phyloP scores from a whole-genome alignment of 768 basidiomycete genomes.

The Tylopilus rubrobrunneus region DNA sequence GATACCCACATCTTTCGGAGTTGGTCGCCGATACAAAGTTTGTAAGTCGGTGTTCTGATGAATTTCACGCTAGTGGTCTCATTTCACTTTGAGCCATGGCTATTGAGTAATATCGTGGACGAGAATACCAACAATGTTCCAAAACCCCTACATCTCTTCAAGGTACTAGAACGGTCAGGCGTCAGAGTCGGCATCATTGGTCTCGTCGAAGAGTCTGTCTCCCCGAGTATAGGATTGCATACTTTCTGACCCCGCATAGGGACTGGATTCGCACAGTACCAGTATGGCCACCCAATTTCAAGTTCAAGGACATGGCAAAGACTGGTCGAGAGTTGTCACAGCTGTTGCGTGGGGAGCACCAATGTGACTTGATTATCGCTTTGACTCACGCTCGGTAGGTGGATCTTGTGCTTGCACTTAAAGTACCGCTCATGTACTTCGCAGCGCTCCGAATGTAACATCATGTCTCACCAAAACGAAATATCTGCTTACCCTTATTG shows the following conservation, averaged over 20 bases:
- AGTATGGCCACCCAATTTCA: constrained; percentile 80
- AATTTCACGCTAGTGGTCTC: neutral
- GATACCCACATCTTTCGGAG: constrained; percentile 63
- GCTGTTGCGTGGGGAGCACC: constrained; percentile 63
- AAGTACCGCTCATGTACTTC: constrained; percentile 3
- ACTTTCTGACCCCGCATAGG: constrained; percentile 34
- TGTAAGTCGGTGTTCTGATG: constrained; percentile 39
- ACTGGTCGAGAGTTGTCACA: constrained; percentile 70
- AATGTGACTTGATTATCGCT: constrained; percentile 80
- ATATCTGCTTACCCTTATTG: constrained; percentile 6
- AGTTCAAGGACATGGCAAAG: constrained; percentile 71
- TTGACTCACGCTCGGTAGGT: constrained; percentile 75
- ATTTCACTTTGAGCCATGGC: constrained; percentile 64
- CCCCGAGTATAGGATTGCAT: neutral
- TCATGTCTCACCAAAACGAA: neutral
- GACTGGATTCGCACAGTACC: constrained; percentile 89
- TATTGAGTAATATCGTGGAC: constrained; percentile 85
- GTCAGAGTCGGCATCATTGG: constrained; percentile 79
- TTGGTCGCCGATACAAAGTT: constrained; percentile 73
- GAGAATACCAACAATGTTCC: constrained; percentile 60
- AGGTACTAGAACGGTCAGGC: constrained; percentile 66
- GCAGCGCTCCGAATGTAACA: constrained; percentile 30
- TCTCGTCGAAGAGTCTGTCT: constrained; percentile 73
- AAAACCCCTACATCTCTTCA: constrained; percentile 53
- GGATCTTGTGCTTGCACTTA: constrained; percentile 3